Percentiles rank a stretch among this genome's conserved stretches.
Evolutionary conservation across 75 land plant genomes (phyloP).

Genomic region (Selaginella tamariscina): DNA sequence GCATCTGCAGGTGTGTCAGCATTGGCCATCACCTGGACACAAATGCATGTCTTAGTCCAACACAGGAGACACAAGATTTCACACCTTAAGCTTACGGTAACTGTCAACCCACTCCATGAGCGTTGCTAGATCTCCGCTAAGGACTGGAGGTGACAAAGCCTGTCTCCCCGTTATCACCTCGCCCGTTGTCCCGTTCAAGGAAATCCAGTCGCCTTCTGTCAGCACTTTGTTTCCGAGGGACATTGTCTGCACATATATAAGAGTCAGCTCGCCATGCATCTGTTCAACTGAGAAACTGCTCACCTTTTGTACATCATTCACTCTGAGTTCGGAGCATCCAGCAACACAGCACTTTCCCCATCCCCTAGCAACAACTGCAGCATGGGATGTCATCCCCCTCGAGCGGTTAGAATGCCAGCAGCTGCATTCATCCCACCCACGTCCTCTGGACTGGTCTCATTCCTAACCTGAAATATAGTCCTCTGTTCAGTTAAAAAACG

Average conservation of each 20-base stretch:
- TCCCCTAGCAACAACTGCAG: constrained; percentile 99
- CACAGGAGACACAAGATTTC: neutral
- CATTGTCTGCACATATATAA: constrained; percentile 39
- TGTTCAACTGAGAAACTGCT: too few species aligned
- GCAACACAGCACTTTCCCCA: constrained; percentile 99
- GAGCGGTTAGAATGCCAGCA: constrained; percentile 75
- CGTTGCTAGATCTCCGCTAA: constrained; percentile 73
- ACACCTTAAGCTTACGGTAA: constrained; percentile 63
- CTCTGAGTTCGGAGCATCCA: constrained; percentile 91
- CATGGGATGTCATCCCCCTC: constrained; percentile 99
- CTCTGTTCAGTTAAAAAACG: neutral
- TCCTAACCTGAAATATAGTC: constrained; percentile 51
- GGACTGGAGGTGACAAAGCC: constrained; percentile 74
- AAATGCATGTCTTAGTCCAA: neutral
- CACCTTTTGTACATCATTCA: constrained; percentile 83
- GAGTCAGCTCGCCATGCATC: neutral
- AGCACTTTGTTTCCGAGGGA: constrained; percentile 40
- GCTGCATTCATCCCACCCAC: constrained; percentile 99
- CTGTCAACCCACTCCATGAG: constrained; percentile 95
- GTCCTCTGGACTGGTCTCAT: constrained; percentile 98
- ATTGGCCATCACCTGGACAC: constrained; percentile 89
- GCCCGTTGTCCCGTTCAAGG: constrained; percentile 90
- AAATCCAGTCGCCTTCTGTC: constrained; percentile 87
- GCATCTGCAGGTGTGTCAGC: constrained; percentile 99
- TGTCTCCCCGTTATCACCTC: constrained; percentile 93